phyloP scores from a whole-genome alignment of 192 early-diverging fungal species.

The Gorgonomyces haynaldii region DNA sequence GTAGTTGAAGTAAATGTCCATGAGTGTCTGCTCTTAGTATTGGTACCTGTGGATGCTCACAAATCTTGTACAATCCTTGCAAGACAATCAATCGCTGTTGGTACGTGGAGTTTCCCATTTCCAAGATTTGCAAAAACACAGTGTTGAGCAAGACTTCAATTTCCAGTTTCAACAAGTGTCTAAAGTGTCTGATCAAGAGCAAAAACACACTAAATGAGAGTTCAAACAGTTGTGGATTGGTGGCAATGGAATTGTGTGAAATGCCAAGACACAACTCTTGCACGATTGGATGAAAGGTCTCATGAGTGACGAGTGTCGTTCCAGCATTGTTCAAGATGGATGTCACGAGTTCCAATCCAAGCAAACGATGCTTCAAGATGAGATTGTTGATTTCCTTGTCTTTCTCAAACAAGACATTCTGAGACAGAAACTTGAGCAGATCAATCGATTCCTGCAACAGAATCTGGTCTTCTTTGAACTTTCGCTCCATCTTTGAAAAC shows the following conservation, averaged over 20 bases:
- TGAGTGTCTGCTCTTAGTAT: conserved; percentile 26
- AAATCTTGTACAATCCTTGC: conserved; percentile 41
- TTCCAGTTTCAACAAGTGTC: conserved; percentile 39
- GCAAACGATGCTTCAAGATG: conserved; percentile 21
- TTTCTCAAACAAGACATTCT: not conserved
- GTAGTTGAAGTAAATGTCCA: conserved; percentile 52
- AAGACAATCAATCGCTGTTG: conserved; percentile 44
- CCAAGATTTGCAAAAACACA: conserved; percentile 51
- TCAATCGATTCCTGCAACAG: not conserved
- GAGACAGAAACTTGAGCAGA: not conserved
- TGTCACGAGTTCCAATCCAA: conserved; percentile 46
- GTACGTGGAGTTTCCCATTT: conserved; percentile 46
- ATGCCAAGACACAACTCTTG: conserved; percentile 33
- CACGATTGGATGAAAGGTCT: conserved; percentile 27
- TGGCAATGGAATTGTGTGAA: conserved; percentile 41
- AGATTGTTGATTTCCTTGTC: not conserved
- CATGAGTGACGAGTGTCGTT: conserved; percentile 31
- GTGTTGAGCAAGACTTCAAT: conserved; percentile 48
- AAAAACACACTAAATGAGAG: conserved; percentile 42
- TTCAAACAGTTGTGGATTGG: conserved; percentile 48
- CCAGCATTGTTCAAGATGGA: conserved; percentile 43
- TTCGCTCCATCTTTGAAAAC: conserved; percentile 47
- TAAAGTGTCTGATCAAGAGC: conserved; percentile 36
- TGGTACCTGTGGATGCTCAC: conserved; percentile 32
- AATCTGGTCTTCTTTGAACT: conserved; percentile 24